A percentile compares a stretch with the other conserved stretches of the same genome.
Evolutionary conservation across 805 yeast species (phyloP).

Genomic region (Scheffersomyces amazonensis): DNA sequence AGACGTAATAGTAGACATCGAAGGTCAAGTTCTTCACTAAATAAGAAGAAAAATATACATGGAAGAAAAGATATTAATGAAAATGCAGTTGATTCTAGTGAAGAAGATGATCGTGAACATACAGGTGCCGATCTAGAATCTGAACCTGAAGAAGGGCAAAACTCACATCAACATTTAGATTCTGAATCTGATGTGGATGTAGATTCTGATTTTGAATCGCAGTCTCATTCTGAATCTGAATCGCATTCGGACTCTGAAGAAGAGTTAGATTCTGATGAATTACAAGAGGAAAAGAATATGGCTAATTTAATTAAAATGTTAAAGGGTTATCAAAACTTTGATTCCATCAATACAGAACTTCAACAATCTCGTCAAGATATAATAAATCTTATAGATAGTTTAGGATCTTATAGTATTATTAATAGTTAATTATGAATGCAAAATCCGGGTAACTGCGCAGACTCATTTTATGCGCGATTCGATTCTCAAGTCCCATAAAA

Average conservation of each 20-base stretch:
- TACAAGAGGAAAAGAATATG: slow-evolving; percentile 24
- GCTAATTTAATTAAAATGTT: slow-evolving; percentile 41
- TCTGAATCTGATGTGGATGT: not conserved
- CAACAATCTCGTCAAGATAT: slow-evolving; percentile 54
- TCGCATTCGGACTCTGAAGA: slow-evolving; percentile 1
- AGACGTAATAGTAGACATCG: slow-evolving; percentile 4
- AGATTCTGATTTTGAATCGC: slow-evolving; percentile 1
- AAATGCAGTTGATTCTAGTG: not conserved
- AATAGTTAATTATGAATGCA: slow-evolving; percentile 18
- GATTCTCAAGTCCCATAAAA: too few relatives aligned
- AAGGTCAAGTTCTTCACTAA: not conserved
- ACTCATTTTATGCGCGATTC: too few relatives aligned
- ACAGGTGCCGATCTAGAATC: too few relatives aligned
- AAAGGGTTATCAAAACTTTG: slow-evolving; percentile 54
- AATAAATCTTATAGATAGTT: slow-evolving; percentile 40
- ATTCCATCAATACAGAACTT: slow-evolving; percentile 69
- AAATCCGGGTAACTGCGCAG: not conserved
- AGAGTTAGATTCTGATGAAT: slow-evolving; percentile 3
- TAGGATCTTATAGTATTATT: slow-evolving; percentile 35
- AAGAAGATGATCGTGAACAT: not conserved
- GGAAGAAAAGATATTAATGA: not conserved
- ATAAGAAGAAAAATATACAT: not conserved
- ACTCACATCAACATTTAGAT: not conserved
- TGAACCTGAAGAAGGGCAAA: not conserved
- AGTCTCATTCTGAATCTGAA: not conserved